These are phyloP conservation scores for Dictyostelium brefeldianum DNA, from an alignment of 78 protist species.

Conservation along the genomic window DNA sequence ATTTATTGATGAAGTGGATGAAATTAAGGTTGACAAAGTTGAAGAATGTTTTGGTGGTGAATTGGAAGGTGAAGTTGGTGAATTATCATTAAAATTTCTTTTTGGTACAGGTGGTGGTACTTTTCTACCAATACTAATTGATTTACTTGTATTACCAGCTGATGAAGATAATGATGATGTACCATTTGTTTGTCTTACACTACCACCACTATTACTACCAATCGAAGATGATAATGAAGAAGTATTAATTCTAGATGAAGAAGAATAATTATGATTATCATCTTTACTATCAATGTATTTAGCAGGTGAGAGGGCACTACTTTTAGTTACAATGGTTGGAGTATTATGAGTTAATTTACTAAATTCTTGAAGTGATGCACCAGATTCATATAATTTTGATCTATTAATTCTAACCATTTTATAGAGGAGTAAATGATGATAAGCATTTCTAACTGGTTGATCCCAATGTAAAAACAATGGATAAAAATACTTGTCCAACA, in stretches of 20 bases:
- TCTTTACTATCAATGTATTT: conserved; percentile 34
- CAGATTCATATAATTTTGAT: conserved; percentile 33
- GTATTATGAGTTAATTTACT: conserved; percentile 71
- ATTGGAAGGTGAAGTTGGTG: not conserved
- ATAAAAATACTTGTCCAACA: conserved; percentile 58
- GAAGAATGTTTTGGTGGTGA: not conserved
- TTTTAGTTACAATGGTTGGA: conserved; percentile 12
- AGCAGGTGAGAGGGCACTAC: conserved; percentile 30
- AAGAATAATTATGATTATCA: conserved; percentile 36
- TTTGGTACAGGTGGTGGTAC: conserved; percentile 27
- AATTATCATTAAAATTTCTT: not conserved
- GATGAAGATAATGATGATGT: conserved; percentile 11
- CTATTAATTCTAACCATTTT: conserved; percentile 83
- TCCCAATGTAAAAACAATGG: conserved; percentile 79
- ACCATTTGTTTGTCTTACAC: not conserved
- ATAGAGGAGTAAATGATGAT: conserved; percentile 65
- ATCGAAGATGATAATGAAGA: not conserved
- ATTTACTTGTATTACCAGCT: not conserved
- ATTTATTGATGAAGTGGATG: not conserved
- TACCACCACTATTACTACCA: not conserved
- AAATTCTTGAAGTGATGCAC: conserved; percentile 48
- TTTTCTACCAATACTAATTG: conserved; percentile 3
- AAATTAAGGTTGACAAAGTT: too few species aligned
- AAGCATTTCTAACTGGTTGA: conserved; percentile 76
- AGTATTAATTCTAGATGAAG: conserved; percentile 36